These are phyloP conservation scores for Fusarium acutatum DNA, from an alignment of 2,329 filamentous ascomycete genomes.

Conservation along the genomic window DNA sequence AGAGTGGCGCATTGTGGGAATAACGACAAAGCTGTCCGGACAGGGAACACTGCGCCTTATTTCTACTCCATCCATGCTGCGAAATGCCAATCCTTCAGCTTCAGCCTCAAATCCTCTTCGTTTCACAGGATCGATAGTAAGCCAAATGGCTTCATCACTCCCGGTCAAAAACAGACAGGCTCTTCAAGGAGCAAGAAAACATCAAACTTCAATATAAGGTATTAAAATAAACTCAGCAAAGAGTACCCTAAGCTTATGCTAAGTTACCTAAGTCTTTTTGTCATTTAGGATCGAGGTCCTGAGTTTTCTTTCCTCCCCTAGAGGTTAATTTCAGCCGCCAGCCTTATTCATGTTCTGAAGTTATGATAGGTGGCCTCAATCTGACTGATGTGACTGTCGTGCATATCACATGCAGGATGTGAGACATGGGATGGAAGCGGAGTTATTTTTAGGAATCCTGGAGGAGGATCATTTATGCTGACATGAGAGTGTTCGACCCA, in stretches of 20 bases:
- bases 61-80: background rate
- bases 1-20: background rate
- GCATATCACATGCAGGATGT: background rate
- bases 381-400: background rate
- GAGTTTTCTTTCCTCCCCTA: background rate
- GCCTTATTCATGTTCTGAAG: background rate
- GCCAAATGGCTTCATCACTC: too few species aligned
- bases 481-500: background rate
- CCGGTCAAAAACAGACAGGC: background rate
- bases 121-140: background rate
- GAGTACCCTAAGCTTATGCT: background rate
- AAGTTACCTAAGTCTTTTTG: fast-evolving
- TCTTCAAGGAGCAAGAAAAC: fast-evolving
- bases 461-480: background rate
- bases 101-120: background rate
- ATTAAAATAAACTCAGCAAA: fast-evolving
- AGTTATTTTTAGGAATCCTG: background rate
- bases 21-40: too few species aligned
- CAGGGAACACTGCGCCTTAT: background rate
- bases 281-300: background rate
- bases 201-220: fast-evolving
- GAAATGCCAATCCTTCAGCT: background rate
- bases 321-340: background rate
- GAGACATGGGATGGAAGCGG: background rate
- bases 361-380: background rate